Evolutionary conservation across 2,329 filamentous ascomycete species (phyloP).

Genomic region (Botryotinia convoluta): DNA sequence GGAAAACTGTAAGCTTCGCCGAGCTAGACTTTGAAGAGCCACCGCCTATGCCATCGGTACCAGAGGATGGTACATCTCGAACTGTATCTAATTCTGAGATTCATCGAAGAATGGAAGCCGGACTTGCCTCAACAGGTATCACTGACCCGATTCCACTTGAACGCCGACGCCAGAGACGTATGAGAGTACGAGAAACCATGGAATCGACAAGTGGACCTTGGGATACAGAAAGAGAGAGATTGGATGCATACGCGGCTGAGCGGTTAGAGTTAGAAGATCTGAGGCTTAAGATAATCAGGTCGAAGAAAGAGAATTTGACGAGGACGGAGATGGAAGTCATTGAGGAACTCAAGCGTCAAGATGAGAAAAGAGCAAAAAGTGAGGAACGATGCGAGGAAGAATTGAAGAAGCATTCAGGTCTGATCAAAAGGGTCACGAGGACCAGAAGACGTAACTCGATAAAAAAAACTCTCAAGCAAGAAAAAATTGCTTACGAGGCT

Average conservation of each 20-base stretch:
- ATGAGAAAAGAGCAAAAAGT: background rate
- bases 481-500: background rate
- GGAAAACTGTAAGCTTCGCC: background rate
- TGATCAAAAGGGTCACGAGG: background rate
- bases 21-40: background rate
- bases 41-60: background rate
- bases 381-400: background rate
- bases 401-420: background rate
- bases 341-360: background rate
- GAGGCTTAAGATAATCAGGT: background rate
- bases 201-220: background rate
- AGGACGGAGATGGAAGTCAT: background rate
- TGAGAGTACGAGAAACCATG: background rate
- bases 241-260: background rate
- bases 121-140: background rate
- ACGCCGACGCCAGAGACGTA: background rate
- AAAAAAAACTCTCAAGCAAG: background rate
- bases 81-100: background rate
- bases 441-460: background rate
- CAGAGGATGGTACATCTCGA: background rate
- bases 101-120: background rate
- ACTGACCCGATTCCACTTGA: background rate
- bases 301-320: background rate
- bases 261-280: fast-evolving
- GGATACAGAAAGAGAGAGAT: background rate